Percentiles rank a stretch among this genome's conserved stretches.
phyloP scores from a whole-genome alignment of 768 basidiomycete genomes.

The Gautieria morchelliformis region DNA sequence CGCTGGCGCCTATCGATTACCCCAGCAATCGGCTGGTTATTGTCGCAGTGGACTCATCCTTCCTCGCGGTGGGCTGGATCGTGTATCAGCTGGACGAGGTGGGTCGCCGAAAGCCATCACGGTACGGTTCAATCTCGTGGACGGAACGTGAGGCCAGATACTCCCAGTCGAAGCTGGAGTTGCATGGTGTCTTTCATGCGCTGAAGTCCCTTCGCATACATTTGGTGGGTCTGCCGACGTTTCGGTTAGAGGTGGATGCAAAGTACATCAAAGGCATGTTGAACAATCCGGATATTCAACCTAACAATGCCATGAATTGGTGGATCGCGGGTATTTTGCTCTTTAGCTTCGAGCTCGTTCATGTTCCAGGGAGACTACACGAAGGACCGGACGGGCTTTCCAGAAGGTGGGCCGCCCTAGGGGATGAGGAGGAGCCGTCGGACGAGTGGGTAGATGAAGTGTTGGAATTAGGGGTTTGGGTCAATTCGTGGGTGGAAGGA shows the following conservation, averaged over 20 bases:
- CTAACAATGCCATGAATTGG: background rate
- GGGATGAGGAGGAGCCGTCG: slow-evolving; percentile 5
- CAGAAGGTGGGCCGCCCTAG: slow-evolving; percentile 1
- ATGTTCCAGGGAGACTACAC: slow-evolving; percentile 18
- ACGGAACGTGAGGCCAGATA: slow-evolving; percentile 21
- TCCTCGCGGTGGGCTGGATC: slow-evolving; percentile 15
- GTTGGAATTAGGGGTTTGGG: background rate
- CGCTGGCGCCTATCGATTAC: slow-evolving; percentile 12
- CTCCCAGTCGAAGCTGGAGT: slow-evolving; percentile 30
- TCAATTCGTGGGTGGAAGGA: background rate
- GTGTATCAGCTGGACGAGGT: slow-evolving; percentile 11
- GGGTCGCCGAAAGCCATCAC: slow-evolving; percentile 12
- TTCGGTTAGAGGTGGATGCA: slow-evolving; percentile 23
- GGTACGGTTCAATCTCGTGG: slow-evolving; percentile 27
- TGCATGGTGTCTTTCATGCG: slow-evolving; percentile 27
- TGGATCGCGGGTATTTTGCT: background rate
- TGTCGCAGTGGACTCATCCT: slow-evolving; percentile 18
- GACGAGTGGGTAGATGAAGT: slow-evolving; percentile 3
- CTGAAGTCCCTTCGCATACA: slow-evolving; percentile 21
- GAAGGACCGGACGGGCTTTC: slow-evolving; percentile 17
- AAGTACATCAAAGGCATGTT: slow-evolving; percentile 21
- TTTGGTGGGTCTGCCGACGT: slow-evolving; percentile 22
- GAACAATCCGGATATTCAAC: slow-evolving; percentile 10
- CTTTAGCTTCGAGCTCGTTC: slow-evolving; percentile 7
- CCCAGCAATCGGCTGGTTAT: slow-evolving; percentile 3